These are phyloP conservation scores for Cystoisospora suis DNA, from an alignment of 169 alveolate species.

Conservation along the genomic window DNA sequence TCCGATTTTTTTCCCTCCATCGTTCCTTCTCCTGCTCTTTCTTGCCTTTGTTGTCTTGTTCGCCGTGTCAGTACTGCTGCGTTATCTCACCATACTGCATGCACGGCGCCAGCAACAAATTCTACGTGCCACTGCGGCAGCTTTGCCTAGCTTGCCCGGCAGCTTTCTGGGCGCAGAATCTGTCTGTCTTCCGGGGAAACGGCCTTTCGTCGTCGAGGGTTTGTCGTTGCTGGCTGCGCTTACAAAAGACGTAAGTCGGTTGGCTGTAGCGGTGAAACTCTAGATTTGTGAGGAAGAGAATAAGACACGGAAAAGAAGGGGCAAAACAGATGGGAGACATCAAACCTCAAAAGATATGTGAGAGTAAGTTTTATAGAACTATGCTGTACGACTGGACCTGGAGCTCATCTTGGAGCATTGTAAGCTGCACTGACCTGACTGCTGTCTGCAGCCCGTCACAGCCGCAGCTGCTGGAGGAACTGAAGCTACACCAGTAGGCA, in stretches of 20 bases:
- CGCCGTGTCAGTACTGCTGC: slow-evolving; percentile 16
- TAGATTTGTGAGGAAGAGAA: background rate
- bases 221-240: slow-evolving; percentile 5
- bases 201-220: background rate
- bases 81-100: slow-evolving; percentile 4
- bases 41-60: background rate
- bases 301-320: background rate
- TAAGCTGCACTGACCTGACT: too few relatives aligned
- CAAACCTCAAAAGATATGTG: background rate
- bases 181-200: background rate
- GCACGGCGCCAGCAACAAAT: background rate
- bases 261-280: background rate
- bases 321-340: background rate
- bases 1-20: background rate
- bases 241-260: background rate
- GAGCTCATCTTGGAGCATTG: too few relatives aligned
- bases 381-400: background rate
- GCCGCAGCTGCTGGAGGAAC: slow-evolving; percentile 1
- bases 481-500: too few relatives aligned
- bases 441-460: too few relatives aligned
- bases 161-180: background rate
- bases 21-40: background rate
- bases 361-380: background rate
- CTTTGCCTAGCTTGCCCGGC: background rate
- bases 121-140: background rate